Evolutionary conservation across 2,329 filamentous ascomycete genomes (phyloP).

Genomic region (Drechslera avenae): DNA sequence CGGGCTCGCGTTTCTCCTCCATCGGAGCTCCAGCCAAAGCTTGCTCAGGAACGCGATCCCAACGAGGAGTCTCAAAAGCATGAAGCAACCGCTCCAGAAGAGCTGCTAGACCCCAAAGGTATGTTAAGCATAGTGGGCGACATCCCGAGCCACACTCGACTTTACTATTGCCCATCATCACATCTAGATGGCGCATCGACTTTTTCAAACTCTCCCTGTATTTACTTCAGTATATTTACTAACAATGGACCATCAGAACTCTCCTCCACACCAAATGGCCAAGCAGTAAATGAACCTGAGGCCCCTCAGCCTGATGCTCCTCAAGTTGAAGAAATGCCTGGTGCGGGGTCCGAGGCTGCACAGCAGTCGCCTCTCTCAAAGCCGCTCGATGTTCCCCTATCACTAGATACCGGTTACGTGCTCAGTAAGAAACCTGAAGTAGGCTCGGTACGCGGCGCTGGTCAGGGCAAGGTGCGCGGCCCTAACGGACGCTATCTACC

Average conservation of each 20-base stretch:
- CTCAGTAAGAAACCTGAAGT: not conserved
- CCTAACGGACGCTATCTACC: slow-evolving; percentile 23
- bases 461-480: slow-evolving; percentile 22
- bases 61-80: not conserved
- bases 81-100: not conserved
- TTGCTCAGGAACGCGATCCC: not conserved
- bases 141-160: not conserved
- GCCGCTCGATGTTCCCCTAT: not conserved
- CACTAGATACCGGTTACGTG: not conserved
- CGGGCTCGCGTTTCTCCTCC: slow-evolving; percentile 5
- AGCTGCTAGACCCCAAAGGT: not conserved
- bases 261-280: not conserved
- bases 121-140: not conserved
- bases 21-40: not conserved
- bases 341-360: not conserved
- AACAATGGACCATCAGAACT: not conserved
- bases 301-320: not conserved
- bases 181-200: too few relatives aligned
- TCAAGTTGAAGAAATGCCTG: not conserved
- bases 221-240: not conserved
- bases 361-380: not conserved
- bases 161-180: not conserved
- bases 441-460: slow-evolving; percentile 13
- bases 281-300: not conserved
- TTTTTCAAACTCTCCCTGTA: too few relatives aligned